Evolutionary conservation across 2,329 filamentous ascomycete species (phyloP), one percentile per base, ranked within the genome.

Genomic region (Laburnicola sp.): DNA sequence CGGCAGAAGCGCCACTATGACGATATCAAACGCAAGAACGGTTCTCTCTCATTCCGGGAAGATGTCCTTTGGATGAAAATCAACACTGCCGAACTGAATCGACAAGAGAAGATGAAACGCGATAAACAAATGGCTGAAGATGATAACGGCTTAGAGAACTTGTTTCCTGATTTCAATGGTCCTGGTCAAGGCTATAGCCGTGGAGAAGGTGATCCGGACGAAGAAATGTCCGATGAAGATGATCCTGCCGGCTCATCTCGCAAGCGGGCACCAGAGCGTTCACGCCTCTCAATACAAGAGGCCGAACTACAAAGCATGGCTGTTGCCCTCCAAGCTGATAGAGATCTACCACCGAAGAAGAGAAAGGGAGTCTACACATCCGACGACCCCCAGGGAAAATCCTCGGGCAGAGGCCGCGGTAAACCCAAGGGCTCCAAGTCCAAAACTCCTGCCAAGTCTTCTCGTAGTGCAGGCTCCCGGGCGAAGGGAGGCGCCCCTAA

Each of bases 11-110:
- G 35, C 0, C 22, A 63, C 11, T 72, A 59, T 30, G 57, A 69
- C 1, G 41, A 53, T 0, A 32, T 68, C 3, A 63, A 41, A 38
- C 39, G 8, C 6, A 58, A 56, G 23, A 57, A 58, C 31, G 47
- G 46, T 10, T 63, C 66, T 2, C 54, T 70, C 0, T 37, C 39
- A 1, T 68, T 72, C 44, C 34, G 36, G 6, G 50, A 69, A 26
- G 62, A 72, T 2, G 37, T 72, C 25, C 63, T 63, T 21, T 72
- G 63, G 66, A 55, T 66, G 54, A 63, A 51, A 44, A 58, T 71
- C 9, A 23, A 46, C 36, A 43, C 35, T 3, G 57, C 39, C 0
- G 65, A 73, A 48, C 37, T 54, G 6, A 26, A 45, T n/a, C 56
- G 63, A 10, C 9, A 22, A 30, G 48, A 48, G 27, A 65, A 63